Conservation (phyloP, 2,329 filamentous ascomycete genomes). For the Pseudocercospora musae region DNA sequence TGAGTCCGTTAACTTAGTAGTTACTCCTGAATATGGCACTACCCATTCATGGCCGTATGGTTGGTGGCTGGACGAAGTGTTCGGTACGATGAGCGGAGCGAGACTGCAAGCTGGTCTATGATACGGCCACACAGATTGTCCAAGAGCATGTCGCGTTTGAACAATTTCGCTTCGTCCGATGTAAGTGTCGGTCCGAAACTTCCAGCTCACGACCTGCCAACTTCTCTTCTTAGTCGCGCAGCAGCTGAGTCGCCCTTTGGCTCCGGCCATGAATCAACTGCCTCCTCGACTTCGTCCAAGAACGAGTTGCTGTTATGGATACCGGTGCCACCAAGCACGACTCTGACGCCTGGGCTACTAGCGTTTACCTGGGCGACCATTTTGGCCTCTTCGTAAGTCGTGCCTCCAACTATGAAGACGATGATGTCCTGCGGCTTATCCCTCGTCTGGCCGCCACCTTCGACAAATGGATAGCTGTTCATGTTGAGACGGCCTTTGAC, state of each 20-base stretch:
- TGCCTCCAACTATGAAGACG: conserved; percentile 88
- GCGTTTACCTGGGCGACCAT: conserved; percentile 94
- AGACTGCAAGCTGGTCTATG: no score
- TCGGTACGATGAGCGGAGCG: background rate
- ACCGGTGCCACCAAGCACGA: conserved; percentile 83
- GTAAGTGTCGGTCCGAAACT: background rate
- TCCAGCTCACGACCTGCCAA: conserved; percentile 44
- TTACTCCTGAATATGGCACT: background rate
- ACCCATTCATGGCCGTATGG: background rate
- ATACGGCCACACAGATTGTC: background rate
- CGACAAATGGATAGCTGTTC: conserved; percentile 88
- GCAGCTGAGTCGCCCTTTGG: conserved; percentile 57
- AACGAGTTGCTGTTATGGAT: conserved; percentile 87
- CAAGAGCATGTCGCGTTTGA: background rate
- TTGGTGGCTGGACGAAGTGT: background rate
- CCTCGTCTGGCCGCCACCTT: conserved; percentile 77
- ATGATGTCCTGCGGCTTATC: conserved; percentile 97
- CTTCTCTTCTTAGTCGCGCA: conserved; percentile 59
- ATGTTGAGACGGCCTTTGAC: conserved; percentile 88
- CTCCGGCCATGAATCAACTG: conserved; percentile 82
- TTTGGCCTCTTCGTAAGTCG: conserved; percentile 96
- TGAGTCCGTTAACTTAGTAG: background rate
- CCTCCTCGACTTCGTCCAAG: conserved; percentile 86
- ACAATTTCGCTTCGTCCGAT: background rate
- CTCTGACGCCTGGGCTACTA: conserved; percentile 78